These are phyloP conservation scores for Antitrichia curtipendula DNA, from an alignment of 225 moss, liverwort and hornwort species.

Conservation along the genomic window DNA sequence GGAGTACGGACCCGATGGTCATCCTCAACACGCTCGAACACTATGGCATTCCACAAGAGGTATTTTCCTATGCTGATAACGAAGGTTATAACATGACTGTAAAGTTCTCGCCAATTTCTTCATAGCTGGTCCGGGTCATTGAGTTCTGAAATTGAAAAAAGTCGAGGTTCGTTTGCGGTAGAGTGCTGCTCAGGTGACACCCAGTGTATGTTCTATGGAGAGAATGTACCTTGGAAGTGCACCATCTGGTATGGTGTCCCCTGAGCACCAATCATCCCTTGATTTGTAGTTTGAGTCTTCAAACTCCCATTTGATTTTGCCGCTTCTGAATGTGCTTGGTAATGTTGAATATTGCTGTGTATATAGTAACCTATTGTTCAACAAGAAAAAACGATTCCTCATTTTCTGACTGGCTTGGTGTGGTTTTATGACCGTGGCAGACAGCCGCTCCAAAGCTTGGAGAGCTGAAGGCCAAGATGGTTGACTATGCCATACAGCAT, in stretches of 20 bases:
- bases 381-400: neutral
- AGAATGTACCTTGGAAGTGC: neutral
- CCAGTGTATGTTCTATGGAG: neutral
- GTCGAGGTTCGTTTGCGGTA: neutral
- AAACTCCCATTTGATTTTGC: neutral
- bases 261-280: neutral
- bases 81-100: neutral
- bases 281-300: neutral
- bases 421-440: conserved; percentile 55
- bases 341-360: neutral
- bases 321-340: neutral
- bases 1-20: conserved; percentile 75
- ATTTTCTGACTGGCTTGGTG: conserved; percentile 1
- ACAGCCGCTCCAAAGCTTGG: conserved; percentile 62
- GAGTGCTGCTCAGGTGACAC: neutral
- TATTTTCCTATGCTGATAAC: neutral
- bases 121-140: neutral
- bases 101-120: neutral
- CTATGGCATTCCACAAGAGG: conserved; percentile 77
- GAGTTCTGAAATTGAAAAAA: neutral
- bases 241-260: neutral
- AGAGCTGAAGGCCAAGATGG: conserved; percentile 77
- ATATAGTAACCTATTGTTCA: neutral
- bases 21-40: conserved; percentile 62
- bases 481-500: conserved; percentile 68